A percentile compares a stretch with the other conserved stretches of the same genome.
These are phyloP conservation scores for Neophaeococcomyces mojaviensis DNA, from an alignment of 2,329 filamentous ascomycete genomes.

Conservation along the genomic window DNA sequence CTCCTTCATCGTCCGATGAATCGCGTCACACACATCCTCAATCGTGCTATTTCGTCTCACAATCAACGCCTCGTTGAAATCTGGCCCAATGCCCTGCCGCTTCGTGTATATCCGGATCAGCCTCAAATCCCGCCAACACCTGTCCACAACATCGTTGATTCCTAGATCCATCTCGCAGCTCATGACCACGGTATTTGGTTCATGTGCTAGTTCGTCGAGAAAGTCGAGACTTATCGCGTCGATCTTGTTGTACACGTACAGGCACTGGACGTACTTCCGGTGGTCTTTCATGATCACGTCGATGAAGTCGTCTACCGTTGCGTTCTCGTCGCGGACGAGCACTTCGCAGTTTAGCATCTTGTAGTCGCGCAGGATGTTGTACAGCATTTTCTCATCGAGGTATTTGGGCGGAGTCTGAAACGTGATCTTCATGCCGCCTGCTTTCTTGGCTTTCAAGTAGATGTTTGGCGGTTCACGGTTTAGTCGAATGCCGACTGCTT, in stretches of 20 bases:
- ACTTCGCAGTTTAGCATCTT: conserved; percentile 98
- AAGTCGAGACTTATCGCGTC: conserved; percentile 90
- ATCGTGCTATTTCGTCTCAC: conserved; percentile 81
- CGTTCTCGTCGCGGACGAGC: conserved; percentile 86
- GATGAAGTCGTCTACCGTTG: conserved; percentile 96
- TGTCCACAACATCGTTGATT: conserved; percentile 84
- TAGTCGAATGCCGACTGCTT: conserved; percentile 87
- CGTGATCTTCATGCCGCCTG: conserved; percentile 97
- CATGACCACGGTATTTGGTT: conserved; percentile 94
- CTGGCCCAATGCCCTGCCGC: conserved; percentile 80
- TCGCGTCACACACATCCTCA: conserved; percentile 93
- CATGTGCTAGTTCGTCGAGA: conserved; percentile 81
- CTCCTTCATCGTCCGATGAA: conserved; percentile 91
- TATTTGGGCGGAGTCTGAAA: conserved; percentile 84
- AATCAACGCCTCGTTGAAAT: conserved; percentile 87
- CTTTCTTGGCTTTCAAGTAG: conserved; percentile 91
- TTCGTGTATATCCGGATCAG: conserved; percentile 95
- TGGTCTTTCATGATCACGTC: conserved; percentile 99
- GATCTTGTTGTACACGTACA: conserved; percentile 99
- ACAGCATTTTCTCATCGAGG: conserved; percentile 95
- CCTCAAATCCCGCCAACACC: conserved; percentile 87
- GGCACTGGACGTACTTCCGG: conserved; percentile 85
- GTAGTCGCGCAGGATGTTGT: conserved; percentile 96
- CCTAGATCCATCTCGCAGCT: conserved; percentile 92
- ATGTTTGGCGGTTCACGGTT: conserved; percentile 95